Evolutionary conservation across 495 filamentous ascomycete genomes (phyloP).

Genomic region (Cenococcum geophilum): DNA sequence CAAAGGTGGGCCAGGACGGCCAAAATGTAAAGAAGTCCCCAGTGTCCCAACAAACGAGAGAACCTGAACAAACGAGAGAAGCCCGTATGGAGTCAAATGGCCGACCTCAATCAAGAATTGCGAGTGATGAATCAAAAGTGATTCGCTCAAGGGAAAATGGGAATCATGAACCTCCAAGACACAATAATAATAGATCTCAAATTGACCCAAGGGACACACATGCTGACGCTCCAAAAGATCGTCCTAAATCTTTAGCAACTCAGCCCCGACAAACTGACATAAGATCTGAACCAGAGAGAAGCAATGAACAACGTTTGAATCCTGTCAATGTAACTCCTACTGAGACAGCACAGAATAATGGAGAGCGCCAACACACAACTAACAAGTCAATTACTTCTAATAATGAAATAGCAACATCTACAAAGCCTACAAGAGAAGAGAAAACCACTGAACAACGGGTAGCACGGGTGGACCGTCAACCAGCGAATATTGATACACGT

Average conservation of each 20-base stretch:
- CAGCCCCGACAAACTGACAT: not conserved
- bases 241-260: not conserved
- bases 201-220: not conserved
- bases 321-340: not conserved
- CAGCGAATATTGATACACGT: not conserved
- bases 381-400: not conserved
- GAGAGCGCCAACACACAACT: not conserved
- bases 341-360: not conserved
- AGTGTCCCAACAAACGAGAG: not conserved
- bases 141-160: not conserved
- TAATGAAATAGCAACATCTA: not conserved
- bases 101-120: not conserved
- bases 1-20: not conserved
- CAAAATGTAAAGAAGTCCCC: not conserved
- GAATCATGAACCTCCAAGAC: not conserved
- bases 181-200: slow-evolving; percentile 1
- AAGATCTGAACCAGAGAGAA: not conserved
- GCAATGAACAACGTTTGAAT: not conserved
- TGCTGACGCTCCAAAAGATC: not conserved
- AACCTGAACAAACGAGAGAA: not conserved
- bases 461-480: not conserved
- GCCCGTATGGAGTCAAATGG: not conserved
- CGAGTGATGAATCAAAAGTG: not conserved
- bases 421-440: not conserved
- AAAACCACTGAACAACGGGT: not conserved